Evolutionary conservation across 495 filamentous ascomycete genomes (phyloP), one percentile per base, ranked within the genome.

Genomic region (Talaromyces thailandensis): DNA sequence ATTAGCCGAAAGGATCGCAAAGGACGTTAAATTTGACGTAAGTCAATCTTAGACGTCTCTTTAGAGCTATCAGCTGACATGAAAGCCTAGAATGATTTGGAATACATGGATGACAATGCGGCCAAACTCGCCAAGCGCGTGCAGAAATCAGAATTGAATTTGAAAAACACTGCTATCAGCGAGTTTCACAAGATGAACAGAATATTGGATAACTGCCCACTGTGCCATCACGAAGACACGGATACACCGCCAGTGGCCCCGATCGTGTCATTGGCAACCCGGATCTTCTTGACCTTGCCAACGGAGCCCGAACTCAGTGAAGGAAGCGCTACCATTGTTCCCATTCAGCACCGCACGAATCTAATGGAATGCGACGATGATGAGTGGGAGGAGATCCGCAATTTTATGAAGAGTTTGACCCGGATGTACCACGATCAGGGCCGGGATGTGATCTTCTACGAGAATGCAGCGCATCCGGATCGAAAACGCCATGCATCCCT

Each of bases 301-400:
- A 93, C 94, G 0, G 83, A 92, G 66, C 94, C 94, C 1, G 95
- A 98, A 66, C 79, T 98, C 62, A 90, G 81, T 58, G 82, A 88
- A 37, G 89, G 91, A 29, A 88, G 92, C 35, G 90, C 92, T 11
- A 84, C 91, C 35, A 96, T 98, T 66, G 88, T 93, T 9, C 94
- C 94, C 24, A 89, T 95, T 56, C 87, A 90, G 71, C 94, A 98
- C 71, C 87, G 87, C 50, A 84, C 82, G 31, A 98, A 98, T 70
- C 84, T 98, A 12, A 79, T 98, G 24, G 94, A 97, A 74, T 98
- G 95, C 70, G 95, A 98, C 70, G 95, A 98, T 69, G 95, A 98
- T 68, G 94, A 98, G 72, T 98, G 95, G 94, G 94, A 98, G 67
- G 94, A 98, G 70, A 90, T 98, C 43, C 88, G 93, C 51, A 98